Percentiles rank a stretch among this genome's conserved stretches.
Evolutionary conservation across 1,139 yeast genomes (phyloP).

Genomic region (Yamadazyma friedrichii): DNA sequence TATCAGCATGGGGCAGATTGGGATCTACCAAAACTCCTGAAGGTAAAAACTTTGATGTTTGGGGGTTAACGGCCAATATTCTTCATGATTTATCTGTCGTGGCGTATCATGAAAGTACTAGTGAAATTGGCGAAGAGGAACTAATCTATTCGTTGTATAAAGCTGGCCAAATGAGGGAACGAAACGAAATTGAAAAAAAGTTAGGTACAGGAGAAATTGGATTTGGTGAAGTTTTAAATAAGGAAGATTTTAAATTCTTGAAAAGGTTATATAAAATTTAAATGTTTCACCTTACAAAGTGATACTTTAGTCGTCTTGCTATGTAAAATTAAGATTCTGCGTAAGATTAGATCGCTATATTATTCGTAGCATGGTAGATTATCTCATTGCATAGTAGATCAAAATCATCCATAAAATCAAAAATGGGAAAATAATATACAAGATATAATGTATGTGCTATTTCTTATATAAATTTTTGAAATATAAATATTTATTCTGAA

Average conservation of each 20-base stretch:
- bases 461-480: no score
- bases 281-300: no score
- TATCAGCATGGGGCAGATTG: slow-evolving; percentile 38
- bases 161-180: slow-evolving; percentile 44
- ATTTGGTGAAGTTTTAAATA: slow-evolving; percentile 51
- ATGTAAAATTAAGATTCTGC: no score
- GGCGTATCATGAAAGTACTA: slow-evolving; percentile 31
- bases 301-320: no score
- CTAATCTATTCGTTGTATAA: slow-evolving; percentile 55
- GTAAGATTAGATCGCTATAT: no score
- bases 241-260: slow-evolving; percentile 42
- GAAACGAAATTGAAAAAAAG: slow-evolving; percentile 37
- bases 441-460: no score
- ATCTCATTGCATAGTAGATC: no score
- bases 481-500: no score
- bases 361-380: no score
- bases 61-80: slow-evolving; percentile 92
- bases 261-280: slow-evolving; percentile 36
- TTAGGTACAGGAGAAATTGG: slow-evolving; percentile 40
- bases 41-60: slow-evolving; percentile 61
- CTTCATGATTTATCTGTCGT: slow-evolving; percentile 73
- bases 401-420: no score
- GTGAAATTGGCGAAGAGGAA: slow-evolving; percentile 62
- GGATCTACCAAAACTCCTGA: slow-evolving; percentile 40
- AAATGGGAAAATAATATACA: no score